Conservation (phyloP, 768 basidiomycete species). For the Calocybe gangraenosa region DNA sequence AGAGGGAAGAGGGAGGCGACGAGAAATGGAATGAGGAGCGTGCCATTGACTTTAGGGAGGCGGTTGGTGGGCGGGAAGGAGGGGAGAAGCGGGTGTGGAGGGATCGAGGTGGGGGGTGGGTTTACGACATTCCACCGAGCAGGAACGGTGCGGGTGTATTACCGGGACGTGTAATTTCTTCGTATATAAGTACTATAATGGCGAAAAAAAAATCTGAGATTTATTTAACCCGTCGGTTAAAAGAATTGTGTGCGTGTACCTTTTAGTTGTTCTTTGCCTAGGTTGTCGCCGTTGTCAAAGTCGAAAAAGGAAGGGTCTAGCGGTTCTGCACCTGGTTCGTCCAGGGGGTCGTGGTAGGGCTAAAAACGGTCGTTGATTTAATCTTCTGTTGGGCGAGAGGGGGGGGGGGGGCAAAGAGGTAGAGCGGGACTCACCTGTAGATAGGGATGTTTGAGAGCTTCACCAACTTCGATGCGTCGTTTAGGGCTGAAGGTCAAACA, state of each 20-base stretch:
- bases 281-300: constrained; percentile 67
- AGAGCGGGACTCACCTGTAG: constrained; percentile 50
- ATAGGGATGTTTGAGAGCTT: constrained; percentile 88
- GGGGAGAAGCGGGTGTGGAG: too few species aligned
- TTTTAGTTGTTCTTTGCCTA: constrained; percentile 69
- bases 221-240: background rate
- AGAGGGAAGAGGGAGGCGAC: too few species aligned
- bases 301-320: constrained; percentile 80
- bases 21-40: too few species aligned
- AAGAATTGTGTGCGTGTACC: constrained; percentile 28
- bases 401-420: background rate
- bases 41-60: too few species aligned
- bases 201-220: background rate
- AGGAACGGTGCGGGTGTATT: constrained; percentile 15
- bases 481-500: constrained; percentile 85
- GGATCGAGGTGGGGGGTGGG: too few species aligned
- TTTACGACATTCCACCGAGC: constrained; percentile 1
- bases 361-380: constrained; percentile 23
- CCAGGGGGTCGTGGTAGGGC: constrained; percentile 87
- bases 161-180: constrained; percentile 40
- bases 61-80: too few species aligned
- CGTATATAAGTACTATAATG: constrained; percentile 42
- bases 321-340: constrained; percentile 80
- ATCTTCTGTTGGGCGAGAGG: background rate
- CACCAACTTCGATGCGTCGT: constrained; percentile 81